phyloP scores from a whole-genome alignment of 192 early-diverging fungal genomes.

The Globomyces pollinis-pini region DNA sequence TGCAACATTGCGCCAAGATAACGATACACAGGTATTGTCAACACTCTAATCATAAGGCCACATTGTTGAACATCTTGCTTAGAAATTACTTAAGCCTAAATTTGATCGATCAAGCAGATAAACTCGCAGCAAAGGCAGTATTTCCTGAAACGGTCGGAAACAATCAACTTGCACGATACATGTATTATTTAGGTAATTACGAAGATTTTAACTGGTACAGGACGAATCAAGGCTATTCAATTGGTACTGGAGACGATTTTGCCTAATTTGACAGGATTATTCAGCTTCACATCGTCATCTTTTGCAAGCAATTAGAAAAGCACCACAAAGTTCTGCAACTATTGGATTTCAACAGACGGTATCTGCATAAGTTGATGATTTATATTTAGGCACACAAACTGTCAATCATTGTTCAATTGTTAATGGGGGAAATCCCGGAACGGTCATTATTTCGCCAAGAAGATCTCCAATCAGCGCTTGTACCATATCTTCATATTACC shows the following conservation, averaged over 20 bases:
- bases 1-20: conserved; percentile 82
- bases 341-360: conserved; percentile 95
- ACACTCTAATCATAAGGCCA: conserved; percentile 27
- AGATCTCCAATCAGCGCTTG: conserved; percentile 70
- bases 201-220: conserved; percentile 2
- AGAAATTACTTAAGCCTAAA: conserved; percentile 92
- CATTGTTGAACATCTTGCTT: conserved; percentile 82
- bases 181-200: conserved; percentile 78
- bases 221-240: conserved; percentile 95
- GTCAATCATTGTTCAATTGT: conserved; percentile 90
- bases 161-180: conserved; percentile 88
- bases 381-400: conserved; percentile 74
- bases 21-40: conserved; percentile 67
- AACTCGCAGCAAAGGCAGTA: conserved; percentile 80
- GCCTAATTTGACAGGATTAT: conserved; percentile 65
- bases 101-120: conserved; percentile 96
- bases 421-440: conserved; percentile 99
- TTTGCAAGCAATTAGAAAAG: conserved; percentile 92
- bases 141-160: conserved; percentile 90
- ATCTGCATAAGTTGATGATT: conserved; percentile 9
- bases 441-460: conserved; percentile 86
- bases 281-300: conserved; percentile 80
- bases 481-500: conserved; percentile 91
- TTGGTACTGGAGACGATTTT: too few relatives aligned
- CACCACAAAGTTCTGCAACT: conserved; percentile 68